Evolutionary conservation across 2,329 filamentous ascomycete species (phyloP), one percentile per base, ranked within the genome.

Genomic region (Epichloe uncinata): DNA sequence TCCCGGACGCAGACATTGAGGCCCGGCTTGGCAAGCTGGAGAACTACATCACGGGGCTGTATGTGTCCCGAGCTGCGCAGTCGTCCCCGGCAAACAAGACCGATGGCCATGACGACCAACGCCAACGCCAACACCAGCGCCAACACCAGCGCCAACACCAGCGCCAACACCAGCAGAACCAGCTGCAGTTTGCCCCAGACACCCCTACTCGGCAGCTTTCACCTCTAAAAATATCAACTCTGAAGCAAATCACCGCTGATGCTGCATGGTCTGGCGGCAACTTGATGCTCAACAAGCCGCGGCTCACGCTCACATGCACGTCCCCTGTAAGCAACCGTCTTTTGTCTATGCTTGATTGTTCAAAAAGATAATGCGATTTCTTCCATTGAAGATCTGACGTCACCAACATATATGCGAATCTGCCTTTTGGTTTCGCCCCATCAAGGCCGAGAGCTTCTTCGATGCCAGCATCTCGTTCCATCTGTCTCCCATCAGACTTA

Each of bases 401-500:
- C 13, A 36, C 35, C 35, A n/a, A 26, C 7, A 13, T 42, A 15
- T 16, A 5, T 30, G 13, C 12, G 22, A 42, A 15, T 4, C 4
- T 42, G 41, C 34, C 9, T 26, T 20, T 45, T 8, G 12, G 13
- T 30, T 13, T 42, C 22, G 4, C 9, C n/a, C 3, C 12, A 42
- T 42, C 22, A 47, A 51, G 30, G 33, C 35, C 16, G 33, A 45
- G 15, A 22, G 4, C 16, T 48, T 42, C 13, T 45, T 45, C 5
- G 50, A 51, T 42, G 46, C 20, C 12, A 42, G 9, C 37, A 38
- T 42, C 12, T 42, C 42, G 33, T 48, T 45, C 34, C 46, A 51
- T 30, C 42, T 51, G 6, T 48, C 46, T 9, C 50, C 50, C 16
- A 51, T 51, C 26, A 48, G 30, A 51, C 46, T 49, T 12, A 51